Base-by-base conservation (phyloP, 768 basidiomycete genomes). In the Boletus pseudopeckii region DNA sequence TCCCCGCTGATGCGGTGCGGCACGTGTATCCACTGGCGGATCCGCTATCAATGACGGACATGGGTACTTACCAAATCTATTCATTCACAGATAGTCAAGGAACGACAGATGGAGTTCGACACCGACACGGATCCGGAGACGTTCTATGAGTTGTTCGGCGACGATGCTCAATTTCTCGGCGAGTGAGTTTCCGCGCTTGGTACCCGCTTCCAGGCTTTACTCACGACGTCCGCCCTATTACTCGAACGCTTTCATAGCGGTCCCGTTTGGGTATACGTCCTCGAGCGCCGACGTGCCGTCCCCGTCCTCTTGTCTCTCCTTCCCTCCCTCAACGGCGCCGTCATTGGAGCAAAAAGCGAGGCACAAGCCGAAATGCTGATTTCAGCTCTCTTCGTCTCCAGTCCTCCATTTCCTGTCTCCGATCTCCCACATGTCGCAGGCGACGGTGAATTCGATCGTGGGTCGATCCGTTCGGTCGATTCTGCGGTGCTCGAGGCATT, bases 251-350 rank as follows among this genome's bases (percentile, higher is more conserved):
- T 30, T 33, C 30, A 54, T 49, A 92, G 90, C 57, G 89, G 88
- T 53, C 86, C 90, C 18, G 88, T 91, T n/a, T 92, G 91, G 88
- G 89, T 93, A 20, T 93, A 92, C 69, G 86, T 93, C 37, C 85
- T 93, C 56, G 91, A 92, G 66, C 82, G 90, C 36, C 77, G 86
- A 48, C 82, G 86, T 37, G 87, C 91, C 7, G 85, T 93, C 45
- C 84, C 90, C 69, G 88, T 90, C 48, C 86, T 86, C 79, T 75
- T 81, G 43, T 83, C 85, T 1, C 81, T 92, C 62, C 88, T 92
- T 80, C 87, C 88, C 51, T 66, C 69, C 24, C 55, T 71, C 38
- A 46, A 58, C 47, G 74, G 84, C 65, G 87, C 76, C 0, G 63
- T 93, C 49, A 87, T 92, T 77, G 89, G 86, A 40, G 85, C 89